Conservation (phyloP, 169 alveolate species). For the Plasmodium inui region DNA sequence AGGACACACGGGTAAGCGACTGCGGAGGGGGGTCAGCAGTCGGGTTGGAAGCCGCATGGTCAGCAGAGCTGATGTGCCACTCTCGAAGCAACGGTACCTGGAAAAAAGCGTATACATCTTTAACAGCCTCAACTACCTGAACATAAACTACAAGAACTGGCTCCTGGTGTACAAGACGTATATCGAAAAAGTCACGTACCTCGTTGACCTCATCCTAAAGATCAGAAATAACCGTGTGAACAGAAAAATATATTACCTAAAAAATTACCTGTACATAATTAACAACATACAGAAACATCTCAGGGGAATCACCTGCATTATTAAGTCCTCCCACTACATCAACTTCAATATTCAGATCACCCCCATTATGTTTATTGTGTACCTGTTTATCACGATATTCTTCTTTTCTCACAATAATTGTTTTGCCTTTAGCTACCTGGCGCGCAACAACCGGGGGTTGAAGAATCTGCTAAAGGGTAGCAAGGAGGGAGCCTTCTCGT, state of each 20-base stretch:
- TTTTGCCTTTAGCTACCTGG: conserved; percentile 47
- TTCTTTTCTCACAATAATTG: conserved; percentile 67
- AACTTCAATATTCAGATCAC: conserved; percentile 68
- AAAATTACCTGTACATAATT: conserved; percentile 61
- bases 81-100: not conserved
- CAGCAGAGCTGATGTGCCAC: not conserved
- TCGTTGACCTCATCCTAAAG: conserved; percentile 55
- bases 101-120: conserved; percentile 59
- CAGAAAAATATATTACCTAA: conserved; percentile 18
- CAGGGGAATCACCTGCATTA: conserved; percentile 9
- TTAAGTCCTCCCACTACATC: conserved; percentile 67
- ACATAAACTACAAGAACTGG: conserved; percentile 75
- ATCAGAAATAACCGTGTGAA: conserved; percentile 39
- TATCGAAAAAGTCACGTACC: conserved; percentile 54
- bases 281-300: conserved; percentile 61
- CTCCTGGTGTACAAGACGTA: conserved; percentile 47
- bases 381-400: conserved; percentile 61
- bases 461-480: conserved; percentile 24
- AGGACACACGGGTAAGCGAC: not conserved
- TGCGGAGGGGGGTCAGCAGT: not conserved
- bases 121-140: conserved; percentile 59
- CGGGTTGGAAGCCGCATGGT: not conserved
- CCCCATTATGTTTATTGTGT: conserved; percentile 53
- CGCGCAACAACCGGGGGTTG: conserved; percentile 46
- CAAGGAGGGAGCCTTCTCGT: not conserved